These are phyloP conservation scores for Plasmodium fragile DNA, from an alignment of 169 alveolate species.

Conservation along the genomic window DNA sequence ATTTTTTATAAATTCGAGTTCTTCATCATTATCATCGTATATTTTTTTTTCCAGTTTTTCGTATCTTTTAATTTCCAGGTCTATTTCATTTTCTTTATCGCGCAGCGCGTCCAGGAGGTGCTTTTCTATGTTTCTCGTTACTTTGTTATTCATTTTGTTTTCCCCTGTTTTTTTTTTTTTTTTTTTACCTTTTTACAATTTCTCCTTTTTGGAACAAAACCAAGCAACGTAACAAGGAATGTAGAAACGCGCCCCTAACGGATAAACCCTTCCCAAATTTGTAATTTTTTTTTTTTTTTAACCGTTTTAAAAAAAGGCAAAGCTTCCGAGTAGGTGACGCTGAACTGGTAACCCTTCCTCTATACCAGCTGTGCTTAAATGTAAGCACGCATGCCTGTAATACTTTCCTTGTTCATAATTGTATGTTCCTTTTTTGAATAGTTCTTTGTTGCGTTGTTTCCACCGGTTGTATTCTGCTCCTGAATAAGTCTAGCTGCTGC, in stretches of 20 bases:
- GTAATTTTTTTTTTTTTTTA: not conserved
- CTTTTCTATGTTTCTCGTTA: constrained; percentile 64
- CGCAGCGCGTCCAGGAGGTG: constrained; percentile 75
- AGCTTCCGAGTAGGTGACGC: not conserved
- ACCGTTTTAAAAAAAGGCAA: not conserved
- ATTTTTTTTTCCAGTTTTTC: constrained; percentile 78
- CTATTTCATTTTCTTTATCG: constrained; percentile 85
- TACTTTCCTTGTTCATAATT: not conserved
- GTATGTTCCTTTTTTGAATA: not conserved
- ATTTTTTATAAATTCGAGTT: constrained; percentile 79
- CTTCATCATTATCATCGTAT: constrained; percentile 81
- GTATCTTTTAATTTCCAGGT: constrained; percentile 77
- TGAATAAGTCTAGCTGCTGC: not conserved
- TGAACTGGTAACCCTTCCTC: not conserved
- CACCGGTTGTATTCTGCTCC: not conserved
- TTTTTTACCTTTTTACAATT: not conserved
- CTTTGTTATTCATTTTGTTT: constrained; percentile 30
- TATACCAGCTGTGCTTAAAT: not conserved
- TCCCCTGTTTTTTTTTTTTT: not conserved
- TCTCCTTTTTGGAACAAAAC: not conserved
- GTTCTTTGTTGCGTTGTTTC: not conserved
- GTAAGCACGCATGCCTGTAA: not conserved
- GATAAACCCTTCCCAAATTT: not conserved
- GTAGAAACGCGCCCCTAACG: not conserved
- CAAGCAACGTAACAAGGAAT: not conserved